Base-by-base conservation (phyloP, 169 alveolate species). In the Plasmodium coatneyi region DNA sequence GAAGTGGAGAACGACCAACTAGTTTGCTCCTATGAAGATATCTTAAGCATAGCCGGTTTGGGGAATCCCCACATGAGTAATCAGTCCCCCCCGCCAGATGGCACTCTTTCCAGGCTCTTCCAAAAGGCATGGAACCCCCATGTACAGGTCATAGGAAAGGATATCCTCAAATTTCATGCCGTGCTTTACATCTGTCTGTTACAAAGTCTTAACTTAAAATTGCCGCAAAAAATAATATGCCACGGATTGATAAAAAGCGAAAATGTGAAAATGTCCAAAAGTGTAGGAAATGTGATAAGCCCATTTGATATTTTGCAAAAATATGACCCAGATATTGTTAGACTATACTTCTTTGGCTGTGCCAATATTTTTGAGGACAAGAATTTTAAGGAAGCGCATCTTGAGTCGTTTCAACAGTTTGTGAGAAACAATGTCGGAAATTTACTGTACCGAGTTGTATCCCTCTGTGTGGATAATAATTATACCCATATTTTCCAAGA, bases 261-360 rank as follows among this genome's bases (percentile, higher is more conserved):
- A 22, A 96, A 96, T 71, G 97, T 92, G 49, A 98, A 98, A 94
- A 98, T 98, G 98, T 97, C 99, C 12, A 98, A 98, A 94, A 96
- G 98, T 46, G 71, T 97, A 32, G 98, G 98, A 80, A 97, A 97
- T 76, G 60, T 86, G 56, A 52, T 86, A 70, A 74, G 84, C 6
- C 93, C 93, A 74, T 86, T 86, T 86, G 46, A 46, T 2, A 49
- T 86, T 32, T 54, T 86, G 39, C 10, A 72, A 54, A 86, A 76
- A 54, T 86, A 86, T 54, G 43, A 86, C 39, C 2, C 84, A 46
- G 93, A 86, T 52, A 76, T 86, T 32, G 28, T 86, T 54, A 52
- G 93, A 22, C 32, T 86, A 28, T 86, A 86, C 70, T 86, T 86
- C 70, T 28, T 86, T 34, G 93, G 93, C 22, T 41, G 93, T 74